Evolutionary conservation across 768 basidiomycete genomes (phyloP).

Genomic region (Strobilomyces echinocephalus): DNA sequence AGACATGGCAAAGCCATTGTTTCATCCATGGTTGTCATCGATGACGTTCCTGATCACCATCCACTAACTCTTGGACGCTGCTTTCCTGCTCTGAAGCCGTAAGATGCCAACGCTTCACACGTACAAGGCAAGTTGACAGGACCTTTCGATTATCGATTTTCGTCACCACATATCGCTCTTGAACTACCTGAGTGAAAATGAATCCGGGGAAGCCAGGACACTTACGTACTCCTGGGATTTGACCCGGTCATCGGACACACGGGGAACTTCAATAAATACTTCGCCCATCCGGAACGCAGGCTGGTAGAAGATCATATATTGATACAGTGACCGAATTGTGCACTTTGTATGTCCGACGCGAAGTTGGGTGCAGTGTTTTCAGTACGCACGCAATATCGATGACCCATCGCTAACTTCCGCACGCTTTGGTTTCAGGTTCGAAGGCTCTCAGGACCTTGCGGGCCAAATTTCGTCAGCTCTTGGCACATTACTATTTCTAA

Average conservation of each 20-base stretch:
- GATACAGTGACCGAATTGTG: background rate
- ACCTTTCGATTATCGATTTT: background rate
- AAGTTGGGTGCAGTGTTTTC: background rate
- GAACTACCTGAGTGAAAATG: background rate
- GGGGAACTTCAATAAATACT: background rate
- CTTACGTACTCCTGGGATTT: conserved; percentile 9
- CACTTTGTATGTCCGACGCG: background rate
- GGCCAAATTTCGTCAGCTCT: conserved; percentile 4
- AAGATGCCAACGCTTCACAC: background rate
- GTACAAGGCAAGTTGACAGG: background rate
- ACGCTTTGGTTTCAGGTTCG: background rate
- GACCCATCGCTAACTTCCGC: background rate
- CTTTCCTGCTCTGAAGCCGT: background rate
- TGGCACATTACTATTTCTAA: conserved; percentile 5
- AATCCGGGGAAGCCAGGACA: conserved; percentile 7
- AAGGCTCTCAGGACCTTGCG: conserved; percentile 3
- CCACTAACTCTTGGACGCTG: background rate
- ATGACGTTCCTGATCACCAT: background rate
- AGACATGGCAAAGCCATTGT: background rate
- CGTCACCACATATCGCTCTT: too few species aligned
- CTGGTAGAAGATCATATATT: background rate
- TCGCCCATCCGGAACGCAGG: background rate
- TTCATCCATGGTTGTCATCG: background rate
- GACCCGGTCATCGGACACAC: conserved; percentile 1
- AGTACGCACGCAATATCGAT: background rate